A percentile compares a stretch with the other conserved stretches of the same genome.
Conservation (phyloP, 164 flowering plant species). For the Tinospora cordifolia region DNA sequence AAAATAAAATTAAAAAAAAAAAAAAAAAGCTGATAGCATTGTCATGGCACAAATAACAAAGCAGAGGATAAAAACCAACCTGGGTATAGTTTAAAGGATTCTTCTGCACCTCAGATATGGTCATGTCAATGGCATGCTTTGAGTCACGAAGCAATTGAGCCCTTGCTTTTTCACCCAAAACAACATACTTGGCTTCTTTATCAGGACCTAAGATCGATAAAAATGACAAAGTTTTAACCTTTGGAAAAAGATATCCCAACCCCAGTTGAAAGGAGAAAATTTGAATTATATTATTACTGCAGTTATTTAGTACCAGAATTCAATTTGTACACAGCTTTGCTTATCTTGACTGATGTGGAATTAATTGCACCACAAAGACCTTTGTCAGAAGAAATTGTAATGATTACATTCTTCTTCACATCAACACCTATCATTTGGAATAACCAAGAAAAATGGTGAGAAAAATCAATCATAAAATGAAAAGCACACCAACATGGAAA, state of each 20-base stretch:
- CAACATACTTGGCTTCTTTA: conserved; percentile 64
- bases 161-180: conserved; percentile 92
- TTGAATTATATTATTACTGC: not conserved
- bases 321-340: conserved; percentile 67
- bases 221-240: not conserved
- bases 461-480: not conserved
- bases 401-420: conserved; percentile 81
- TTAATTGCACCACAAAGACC: conserved; percentile 99
- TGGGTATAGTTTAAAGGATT: conserved; percentile 86
- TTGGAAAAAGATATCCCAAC: not conserved
- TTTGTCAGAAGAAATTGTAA: conserved; percentile 85
- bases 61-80: conserved; percentile 29
- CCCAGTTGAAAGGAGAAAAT: not conserved
- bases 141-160: conserved; percentile 86
- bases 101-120: conserved; percentile 76
- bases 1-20: too few relatives aligned
- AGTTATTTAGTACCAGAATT: conserved; percentile 44
- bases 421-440: conserved; percentile 48
- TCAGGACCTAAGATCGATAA: conserved; percentile 59
- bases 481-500: not conserved
- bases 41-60: not conserved
- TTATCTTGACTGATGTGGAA: conserved; percentile 78
- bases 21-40: not conserved
- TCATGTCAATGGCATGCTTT: conserved; percentile 56
- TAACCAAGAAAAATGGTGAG: not conserved